phyloP scores from a whole-genome alignment of 139 green algal species.

The Spirogloea muscicola region DNA sequence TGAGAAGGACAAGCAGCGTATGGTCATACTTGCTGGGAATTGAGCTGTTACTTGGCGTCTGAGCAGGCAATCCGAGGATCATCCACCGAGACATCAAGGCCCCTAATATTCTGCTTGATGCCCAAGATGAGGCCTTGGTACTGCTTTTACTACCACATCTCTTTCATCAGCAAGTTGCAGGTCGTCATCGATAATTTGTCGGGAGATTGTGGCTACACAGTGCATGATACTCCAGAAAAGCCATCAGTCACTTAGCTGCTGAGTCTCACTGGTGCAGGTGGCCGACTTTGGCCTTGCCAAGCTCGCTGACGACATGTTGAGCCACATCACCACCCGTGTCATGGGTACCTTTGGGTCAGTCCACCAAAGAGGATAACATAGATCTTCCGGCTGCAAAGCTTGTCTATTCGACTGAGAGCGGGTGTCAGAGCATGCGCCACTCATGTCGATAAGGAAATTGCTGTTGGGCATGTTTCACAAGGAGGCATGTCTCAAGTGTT shows the following conservation, averaged over 20 bases:
- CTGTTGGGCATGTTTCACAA: no score
- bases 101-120: constrained; percentile 20
- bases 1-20: no score
- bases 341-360: constrained; percentile 41
- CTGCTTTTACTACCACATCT: neutral
- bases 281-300: constrained; percentile 46
- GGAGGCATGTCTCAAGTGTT: no score
- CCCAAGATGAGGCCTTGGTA: constrained; percentile 15
- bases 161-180: neutral
- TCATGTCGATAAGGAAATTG: no score
- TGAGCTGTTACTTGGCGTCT: neutral
- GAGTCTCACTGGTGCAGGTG: constrained; percentile 6
- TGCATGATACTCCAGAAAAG: no score
- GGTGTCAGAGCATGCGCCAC: no score
- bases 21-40: no score
- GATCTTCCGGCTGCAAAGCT: no score
- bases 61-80: constrained; percentile 12
- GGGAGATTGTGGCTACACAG: neutral
- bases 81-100: constrained; percentile 29
- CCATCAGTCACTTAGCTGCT: neutral
- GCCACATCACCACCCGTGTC: constrained; percentile 38
- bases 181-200: neutral
- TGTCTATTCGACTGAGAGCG: no score
- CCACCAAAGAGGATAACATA: no score
- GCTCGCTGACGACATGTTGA: constrained; percentile 10